Conservation (phyloP, 2,329 filamentous ascomycete genomes). For the Alternaria consortialis region DNA sequence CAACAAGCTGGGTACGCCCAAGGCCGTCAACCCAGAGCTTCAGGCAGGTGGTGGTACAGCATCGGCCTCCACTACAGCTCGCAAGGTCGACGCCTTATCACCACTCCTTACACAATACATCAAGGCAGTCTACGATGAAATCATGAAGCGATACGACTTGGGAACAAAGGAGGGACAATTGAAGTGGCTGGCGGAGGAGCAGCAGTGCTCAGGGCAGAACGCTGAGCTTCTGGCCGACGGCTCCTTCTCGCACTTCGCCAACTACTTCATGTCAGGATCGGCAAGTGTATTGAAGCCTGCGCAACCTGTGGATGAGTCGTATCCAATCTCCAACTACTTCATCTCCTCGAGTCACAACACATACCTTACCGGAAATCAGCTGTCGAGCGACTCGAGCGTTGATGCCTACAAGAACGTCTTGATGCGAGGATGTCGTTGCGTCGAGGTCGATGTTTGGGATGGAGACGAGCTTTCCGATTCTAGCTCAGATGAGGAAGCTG, state of each 20-base stretch:
- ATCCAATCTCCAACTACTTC: slow-evolving; percentile 86
- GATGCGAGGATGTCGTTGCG: slow-evolving; percentile 80
- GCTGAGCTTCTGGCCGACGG: slow-evolving; percentile 39
- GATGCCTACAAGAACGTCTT: slow-evolving; percentile 82
- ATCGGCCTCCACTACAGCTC: slow-evolving; percentile 37
- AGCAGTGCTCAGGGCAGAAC: slow-evolving; percentile 34
- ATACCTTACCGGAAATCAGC: slow-evolving; percentile 86
- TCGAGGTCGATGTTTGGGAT: slow-evolving; percentile 96
- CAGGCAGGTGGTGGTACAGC: slow-evolving; percentile 52
- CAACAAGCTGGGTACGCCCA: slow-evolving; percentile 44
- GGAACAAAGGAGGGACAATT: slow-evolving; percentile 41
- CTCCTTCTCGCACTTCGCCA: slow-evolving; percentile 44
- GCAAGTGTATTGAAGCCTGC: slow-evolving; percentile 57
- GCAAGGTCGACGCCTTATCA: slow-evolving; percentile 43
- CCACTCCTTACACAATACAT: slow-evolving; percentile 41
- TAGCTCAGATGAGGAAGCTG: slow-evolving; percentile 48
- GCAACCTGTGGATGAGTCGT: slow-evolving; percentile 64
- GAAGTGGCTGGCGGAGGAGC: slow-evolving; percentile 46
- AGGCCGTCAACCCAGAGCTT: slow-evolving; percentile 45
- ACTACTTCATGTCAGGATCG: slow-evolving; percentile 58
- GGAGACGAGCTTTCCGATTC: slow-evolving; percentile 62
- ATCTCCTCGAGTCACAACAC: slow-evolving; percentile 97
- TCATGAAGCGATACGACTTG: slow-evolving; percentile 42
- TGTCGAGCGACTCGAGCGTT: slow-evolving; percentile 78
- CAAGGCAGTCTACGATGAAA: slow-evolving; percentile 39